Evolutionary conservation across 441 rosid genomes (phyloP).

Genomic region (Raphanus hybrid): DNA sequence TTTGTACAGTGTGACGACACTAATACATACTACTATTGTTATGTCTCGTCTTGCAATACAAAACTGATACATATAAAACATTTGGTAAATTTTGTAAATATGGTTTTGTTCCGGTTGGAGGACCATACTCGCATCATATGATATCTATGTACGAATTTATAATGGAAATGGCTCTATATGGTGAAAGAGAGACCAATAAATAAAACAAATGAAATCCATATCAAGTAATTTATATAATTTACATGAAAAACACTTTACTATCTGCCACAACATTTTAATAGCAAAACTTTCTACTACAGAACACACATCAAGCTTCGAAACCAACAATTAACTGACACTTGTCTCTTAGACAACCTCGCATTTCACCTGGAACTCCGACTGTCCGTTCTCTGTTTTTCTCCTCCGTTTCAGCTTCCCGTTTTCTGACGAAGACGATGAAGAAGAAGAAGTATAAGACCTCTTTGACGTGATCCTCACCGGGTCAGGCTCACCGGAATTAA

Average conservation of each 20-base stretch:
- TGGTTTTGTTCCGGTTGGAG: neutral
- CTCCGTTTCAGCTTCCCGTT: too few species aligned
- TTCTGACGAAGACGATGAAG: neutral
- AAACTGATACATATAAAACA: too few species aligned
- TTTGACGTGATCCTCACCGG: conserved; percentile 84
- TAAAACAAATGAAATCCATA: neutral
- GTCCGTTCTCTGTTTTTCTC: too few species aligned
- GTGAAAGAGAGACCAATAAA: neutral
- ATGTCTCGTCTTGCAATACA: too few species aligned
- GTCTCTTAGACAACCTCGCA: too few species aligned
- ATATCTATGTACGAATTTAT: neutral
- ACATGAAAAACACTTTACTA: neutral
- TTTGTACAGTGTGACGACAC: too few species aligned
- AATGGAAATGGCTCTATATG: neutral
- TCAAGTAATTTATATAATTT: neutral
- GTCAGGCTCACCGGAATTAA: conserved; percentile 92
- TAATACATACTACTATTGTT: too few species aligned
- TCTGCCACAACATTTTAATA: neutral
- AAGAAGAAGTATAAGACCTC: conserved; percentile 42
- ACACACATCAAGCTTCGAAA: too few species aligned
- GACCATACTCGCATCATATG: neutral
- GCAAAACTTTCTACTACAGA: neutral
- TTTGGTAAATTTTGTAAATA: neutral
- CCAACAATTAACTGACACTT: too few species aligned
- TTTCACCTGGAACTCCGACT: too few species aligned